Evolutionary conservation across 2,329 filamentous ascomycete species (phyloP), one percentile per base, ranked within the genome.

Genomic region (Aschersonia sp.): DNA sequence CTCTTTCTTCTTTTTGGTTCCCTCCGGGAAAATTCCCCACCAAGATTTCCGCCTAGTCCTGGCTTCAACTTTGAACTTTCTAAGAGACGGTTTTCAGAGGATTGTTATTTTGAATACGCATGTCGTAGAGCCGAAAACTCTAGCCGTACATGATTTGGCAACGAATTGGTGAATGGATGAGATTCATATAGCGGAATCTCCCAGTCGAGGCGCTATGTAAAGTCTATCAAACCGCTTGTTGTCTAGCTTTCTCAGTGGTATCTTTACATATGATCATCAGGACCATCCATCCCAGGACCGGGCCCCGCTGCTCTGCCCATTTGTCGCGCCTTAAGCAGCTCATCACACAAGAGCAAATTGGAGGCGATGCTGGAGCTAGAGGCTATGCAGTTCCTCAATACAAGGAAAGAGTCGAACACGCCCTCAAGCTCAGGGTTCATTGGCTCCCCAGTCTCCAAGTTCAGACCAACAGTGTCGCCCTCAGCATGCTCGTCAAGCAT

Each of bases 321-420:
- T 72, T 98, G 91, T 64, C 92, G 78, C 52, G 92, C 92, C 76
- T 98, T 98, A 59, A 98, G 74, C 72, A 98, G 77, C 74, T 98
- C 92, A 61, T 98, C 92, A 61, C 92, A 98, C 45, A 98, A 77
- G 55, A 98, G 72, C 54, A 98, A 73, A 70, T 98, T 98, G 7
- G 87, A 91, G 5, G 92, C 91, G 60, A 98, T 98, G 53, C 92
- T 88, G 30, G 91, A 85, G 65, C 89, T 92, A 35, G 89, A 96
- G 3, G 92, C 89, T 53, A 98, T 81, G 64, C 84, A 89, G 72
- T 97, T 97, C 56, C 92, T 79, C 58, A 98, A 68, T 38, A 98
- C 92, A 50, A 92, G 80, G 80, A 94, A 98, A 10, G 89, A 96
- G 65, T 98, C 92, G 64, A 86, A 98, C 6, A 98, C 84, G 58